Percentiles rank a stretch among this genome's conserved stretches.
Conservation (phyloP, 140 eudicot genomes). For the Anethum foeniculum region DNA sequence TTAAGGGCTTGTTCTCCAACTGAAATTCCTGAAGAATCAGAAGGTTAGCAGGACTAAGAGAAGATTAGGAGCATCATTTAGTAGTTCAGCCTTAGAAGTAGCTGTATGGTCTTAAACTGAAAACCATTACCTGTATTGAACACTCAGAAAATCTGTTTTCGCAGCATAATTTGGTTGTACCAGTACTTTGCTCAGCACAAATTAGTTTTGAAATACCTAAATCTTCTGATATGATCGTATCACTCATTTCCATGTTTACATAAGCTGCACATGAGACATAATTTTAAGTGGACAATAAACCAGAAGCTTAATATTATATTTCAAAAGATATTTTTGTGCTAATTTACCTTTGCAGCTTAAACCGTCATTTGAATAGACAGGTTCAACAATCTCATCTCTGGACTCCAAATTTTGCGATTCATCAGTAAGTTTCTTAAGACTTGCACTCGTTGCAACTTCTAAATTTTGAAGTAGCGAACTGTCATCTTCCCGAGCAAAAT, state of each 20-base stretch:
- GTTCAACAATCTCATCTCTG: neutral
- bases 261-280: conserved; percentile 7
- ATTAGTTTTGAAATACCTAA: neutral
- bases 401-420: neutral
- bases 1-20: neutral
- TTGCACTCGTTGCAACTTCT: conserved; percentile 8
- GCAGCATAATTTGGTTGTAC: neutral
- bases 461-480: conserved; percentile 10
- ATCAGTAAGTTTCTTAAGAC: conserved; percentile 5
- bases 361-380: neutral
- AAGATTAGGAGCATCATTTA: neutral
- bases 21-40: conserved; percentile 19
- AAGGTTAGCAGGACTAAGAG: neutral
- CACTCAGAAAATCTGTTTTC: neutral
- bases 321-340: neutral
- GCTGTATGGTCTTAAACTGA: neutral
- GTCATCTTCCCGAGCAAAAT: conserved; percentile 3
- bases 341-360: conserved; percentile 13
- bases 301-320: neutral
- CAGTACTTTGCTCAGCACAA: neutral
- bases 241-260: conserved; percentile 6
- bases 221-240: neutral
- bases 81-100: neutral
- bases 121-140: neutral
- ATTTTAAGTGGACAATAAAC: neutral